Evolutionary conservation across 2,329 filamentous ascomycete species (phyloP), one percentile per base, ranked within the genome.

Genomic region (Periconia digitata): DNA sequence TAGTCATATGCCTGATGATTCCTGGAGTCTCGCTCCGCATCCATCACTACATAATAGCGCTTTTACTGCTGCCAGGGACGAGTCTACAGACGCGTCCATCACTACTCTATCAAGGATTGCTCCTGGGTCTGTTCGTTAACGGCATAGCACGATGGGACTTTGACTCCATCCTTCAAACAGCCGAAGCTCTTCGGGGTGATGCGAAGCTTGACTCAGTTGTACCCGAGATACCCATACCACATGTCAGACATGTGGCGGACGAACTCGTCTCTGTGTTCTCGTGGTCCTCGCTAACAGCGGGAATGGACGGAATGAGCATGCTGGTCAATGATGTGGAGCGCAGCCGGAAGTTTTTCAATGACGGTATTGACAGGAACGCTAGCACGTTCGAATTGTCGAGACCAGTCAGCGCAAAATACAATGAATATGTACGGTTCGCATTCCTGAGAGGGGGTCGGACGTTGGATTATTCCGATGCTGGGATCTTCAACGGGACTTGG

Each of bases 311-410:
- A 15, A 81, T 94, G 51, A 90, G 85, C 65, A 80, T 92, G 16
- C 75, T 94, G 0, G 86, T 94, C 52, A 94, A 95, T 60, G 90
- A 95, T 60, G 89, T 95, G 1, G 90, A 95, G 70, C 77, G 88
- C 5, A 50, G 47, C 29, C 62, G 66, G n/a, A 44, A 46, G 10
- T 69, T 68, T 32, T 57, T 53, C 18, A 58, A 62, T n/a, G 55
- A 60, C 17, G 54, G 43, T 16, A 22, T 46, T 16, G 39, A 53
- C 35, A 51, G 45, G 6, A 20, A 41, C 21, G 39, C 20, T 23
- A 44, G 36, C 12, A 34, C 29, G 6, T 69, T 66, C 36, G 41
- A 56, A 38, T 68, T 64, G 66, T 41, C n/a, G 3, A 75, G 84
- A 47, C 73, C 79, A n/a, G 64, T 51, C 16, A 59, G 58, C 3